phyloP scores from a whole-genome alignment of 169 alveolate genomes.

The Fabrea salina region DNA sequence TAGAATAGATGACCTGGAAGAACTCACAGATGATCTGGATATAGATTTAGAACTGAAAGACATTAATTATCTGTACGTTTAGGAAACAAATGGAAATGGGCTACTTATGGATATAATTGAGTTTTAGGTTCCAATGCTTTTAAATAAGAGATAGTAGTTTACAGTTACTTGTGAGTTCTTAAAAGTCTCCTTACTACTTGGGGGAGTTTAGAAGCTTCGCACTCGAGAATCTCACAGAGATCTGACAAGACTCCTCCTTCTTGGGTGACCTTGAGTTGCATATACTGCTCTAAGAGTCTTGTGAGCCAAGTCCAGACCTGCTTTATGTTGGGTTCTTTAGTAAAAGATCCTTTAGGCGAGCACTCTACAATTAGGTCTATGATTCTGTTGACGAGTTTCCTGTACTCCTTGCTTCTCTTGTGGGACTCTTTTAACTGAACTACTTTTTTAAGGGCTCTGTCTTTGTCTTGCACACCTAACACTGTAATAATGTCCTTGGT shows the following conservation, averaged over 20 bases:
- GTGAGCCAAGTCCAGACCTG: slow-evolving; percentile 26
- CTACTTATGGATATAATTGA: too few relatives aligned
- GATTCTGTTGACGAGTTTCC: background rate
- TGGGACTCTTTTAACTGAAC: background rate
- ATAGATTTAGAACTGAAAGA: too few relatives aligned
- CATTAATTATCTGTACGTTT: too few relatives aligned
- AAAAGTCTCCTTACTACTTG: too few relatives aligned
- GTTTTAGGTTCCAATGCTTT: too few relatives aligned
- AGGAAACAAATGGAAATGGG: too few relatives aligned
- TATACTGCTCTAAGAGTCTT: background rate
- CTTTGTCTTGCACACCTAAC: background rate
- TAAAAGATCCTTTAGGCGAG: slow-evolving; percentile 9
- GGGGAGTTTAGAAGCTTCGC: too few relatives aligned
- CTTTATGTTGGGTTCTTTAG: background rate
- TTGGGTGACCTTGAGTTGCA: background rate
- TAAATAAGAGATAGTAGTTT: too few relatives aligned
- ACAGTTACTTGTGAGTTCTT: too few relatives aligned
- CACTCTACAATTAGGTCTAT: slow-evolving; percentile 1
- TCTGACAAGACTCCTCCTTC: background rate
- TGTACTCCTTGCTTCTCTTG: background rate
- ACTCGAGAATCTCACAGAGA: background rate
- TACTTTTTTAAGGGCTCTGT: background rate
- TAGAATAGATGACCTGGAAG: too few relatives aligned
- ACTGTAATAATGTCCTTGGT: background rate
- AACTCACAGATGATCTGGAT: too few relatives aligned